Percentiles rank a stretch among this genome's conserved stretches.
These are phyloP conservation scores for Nemania sp. DNA, from an alignment of 2,329 filamentous ascomycete genomes.

Conservation along the genomic window DNA sequence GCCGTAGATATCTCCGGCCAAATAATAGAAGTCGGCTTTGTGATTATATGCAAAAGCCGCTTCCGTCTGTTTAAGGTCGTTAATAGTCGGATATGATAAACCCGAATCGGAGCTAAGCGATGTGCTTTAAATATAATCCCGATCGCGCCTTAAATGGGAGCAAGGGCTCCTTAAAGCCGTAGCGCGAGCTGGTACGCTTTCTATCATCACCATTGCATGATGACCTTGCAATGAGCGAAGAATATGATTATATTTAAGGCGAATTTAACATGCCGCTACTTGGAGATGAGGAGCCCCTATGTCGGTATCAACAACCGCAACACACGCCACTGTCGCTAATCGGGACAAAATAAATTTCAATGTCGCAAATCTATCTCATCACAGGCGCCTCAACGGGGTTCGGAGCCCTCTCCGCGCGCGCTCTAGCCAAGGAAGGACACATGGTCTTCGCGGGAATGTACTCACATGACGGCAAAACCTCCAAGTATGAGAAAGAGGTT, in stretches of 20 bases:
- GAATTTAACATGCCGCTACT: not conserved
- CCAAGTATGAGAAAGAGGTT: constrained; percentile 26
- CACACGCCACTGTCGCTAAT: not conserved
- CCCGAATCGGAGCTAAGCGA: constrained; percentile 17
- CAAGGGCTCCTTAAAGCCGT: not conserved
- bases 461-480: constrained; percentile 33
- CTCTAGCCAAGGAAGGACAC: constrained; percentile 32
- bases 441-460: constrained; percentile 34
- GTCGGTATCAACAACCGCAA: not conserved
- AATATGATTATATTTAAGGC: constrained; percentile 12
- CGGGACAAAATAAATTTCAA: not conserved
- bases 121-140: constrained; percentile 18
- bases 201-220: not conserved
- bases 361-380: constrained; percentile 31
- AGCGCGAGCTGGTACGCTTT: not conserved
- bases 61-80: not conserved
- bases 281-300: not conserved
- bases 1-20: not conserved
- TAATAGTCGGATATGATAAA: constrained; percentile 9
- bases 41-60: not conserved
- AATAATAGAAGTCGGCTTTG: constrained; percentile 4
- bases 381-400: constrained; percentile 34
- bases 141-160: not conserved
- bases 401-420: constrained; percentile 31
- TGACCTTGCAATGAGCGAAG: not conserved